Conservation (phyloP, 106 monocot species). For the Alisma plantagoaquatica region DNA sequence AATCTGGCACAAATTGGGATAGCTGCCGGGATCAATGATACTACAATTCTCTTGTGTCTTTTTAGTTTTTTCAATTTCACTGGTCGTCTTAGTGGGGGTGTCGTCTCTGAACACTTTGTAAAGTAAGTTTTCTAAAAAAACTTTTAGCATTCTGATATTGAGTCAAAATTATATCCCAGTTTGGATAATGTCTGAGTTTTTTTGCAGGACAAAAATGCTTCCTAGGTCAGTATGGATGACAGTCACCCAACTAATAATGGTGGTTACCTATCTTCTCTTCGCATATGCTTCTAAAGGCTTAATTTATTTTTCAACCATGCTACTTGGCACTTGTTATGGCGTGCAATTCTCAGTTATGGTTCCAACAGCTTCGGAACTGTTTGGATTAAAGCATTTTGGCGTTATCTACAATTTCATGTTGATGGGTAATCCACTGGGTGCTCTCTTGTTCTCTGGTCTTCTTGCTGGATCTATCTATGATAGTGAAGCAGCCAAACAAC, state of each 20-base stretch:
- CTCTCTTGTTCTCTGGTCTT: conserved; percentile 58
- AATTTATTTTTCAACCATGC: conserved; percentile 41
- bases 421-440: conserved; percentile 78
- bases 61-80: conserved; percentile 88
- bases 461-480: conserved; percentile 85
- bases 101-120: conserved; percentile 76
- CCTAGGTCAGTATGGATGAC: conserved; percentile 80
- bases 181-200: conserved; percentile 2
- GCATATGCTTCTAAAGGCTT: conserved; percentile 35
- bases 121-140: too few relatives aligned
- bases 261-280: conserved; percentile 50
- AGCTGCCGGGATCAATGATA: conserved; percentile 57
- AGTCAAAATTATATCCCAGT: too few relatives aligned
- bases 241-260: conserved; percentile 65
- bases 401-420: conserved; percentile 83
- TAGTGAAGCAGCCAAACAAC: conserved; percentile 9
- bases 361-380: conserved; percentile 75
- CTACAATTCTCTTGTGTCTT: conserved; percentile 60
- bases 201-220: conserved; percentile 58
- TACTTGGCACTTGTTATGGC: conserved; percentile 80
- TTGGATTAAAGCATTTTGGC: conserved; percentile 84
- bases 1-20: conserved; percentile 88
- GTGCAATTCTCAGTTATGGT: conserved; percentile 80
- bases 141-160: too few relatives aligned
- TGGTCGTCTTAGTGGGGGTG: conserved; percentile 71